Conservation (phyloP, 2,329 filamentous ascomycete species). For the Clonostachys solani region DNA sequence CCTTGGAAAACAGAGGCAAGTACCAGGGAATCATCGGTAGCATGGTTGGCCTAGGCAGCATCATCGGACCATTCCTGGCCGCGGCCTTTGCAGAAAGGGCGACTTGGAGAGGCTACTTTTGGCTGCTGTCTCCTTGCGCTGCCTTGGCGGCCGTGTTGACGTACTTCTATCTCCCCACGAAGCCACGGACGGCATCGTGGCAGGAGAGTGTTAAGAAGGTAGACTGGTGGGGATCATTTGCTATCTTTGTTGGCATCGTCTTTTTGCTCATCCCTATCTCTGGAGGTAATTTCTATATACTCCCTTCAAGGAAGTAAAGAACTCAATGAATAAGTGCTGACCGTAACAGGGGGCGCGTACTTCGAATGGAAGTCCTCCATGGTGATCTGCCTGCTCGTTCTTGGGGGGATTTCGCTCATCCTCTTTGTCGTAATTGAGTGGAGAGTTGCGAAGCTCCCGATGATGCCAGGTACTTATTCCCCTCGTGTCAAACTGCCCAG, state of each 20-base stretch:
- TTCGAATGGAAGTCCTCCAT: conserved; percentile 59
- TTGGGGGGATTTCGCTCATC: conserved; percentile 54
- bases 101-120: conserved; percentile 39
- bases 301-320: not conserved
- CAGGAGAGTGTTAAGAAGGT: conserved; percentile 47
- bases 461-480: conserved; percentile 52
- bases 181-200: conserved; percentile 38
- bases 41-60: conserved; percentile 33
- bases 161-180: conserved; percentile 46
- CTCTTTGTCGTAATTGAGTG: conserved; percentile 68
- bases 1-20: conserved; percentile 53
- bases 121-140: conserved; percentile 44
- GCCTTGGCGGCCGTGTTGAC: conserved; percentile 35
- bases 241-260: conserved; percentile 50
- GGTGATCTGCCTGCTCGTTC: conserved; percentile 68
- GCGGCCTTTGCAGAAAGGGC: conserved; percentile 27
- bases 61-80: conserved; percentile 36
- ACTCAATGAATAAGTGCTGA: not conserved
- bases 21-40: conserved; percentile 39
- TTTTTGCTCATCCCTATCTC: conserved; percentile 61
- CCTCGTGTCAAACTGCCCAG: not conserved
- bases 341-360: conserved; percentile 13
- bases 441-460: conserved; percentile 66
- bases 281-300: conserved; percentile 29
- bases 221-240: conserved; percentile 53